A percentile compares a stretch with the other conserved stretches of the same genome.
Evolutionary conservation across 176 grass and related monocot genomes (phyloP).

Genomic region (Juncus effusus): DNA sequence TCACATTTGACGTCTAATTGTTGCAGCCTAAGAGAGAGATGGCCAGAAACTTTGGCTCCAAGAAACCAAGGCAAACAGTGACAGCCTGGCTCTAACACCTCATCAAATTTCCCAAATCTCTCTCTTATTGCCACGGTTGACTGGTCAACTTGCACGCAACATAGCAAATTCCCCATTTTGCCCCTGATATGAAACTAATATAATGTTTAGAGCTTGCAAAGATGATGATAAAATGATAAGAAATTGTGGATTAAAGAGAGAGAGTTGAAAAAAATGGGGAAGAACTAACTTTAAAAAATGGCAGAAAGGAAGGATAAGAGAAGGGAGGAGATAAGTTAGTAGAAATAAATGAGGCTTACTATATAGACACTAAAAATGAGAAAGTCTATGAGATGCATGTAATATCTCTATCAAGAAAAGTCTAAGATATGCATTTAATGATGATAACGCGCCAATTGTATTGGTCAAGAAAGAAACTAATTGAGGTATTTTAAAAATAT

Average conservation of each 20-base stretch:
- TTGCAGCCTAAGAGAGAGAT: slow-evolving; percentile 38
- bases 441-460: background rate
- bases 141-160: slow-evolving; percentile 59
- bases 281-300: background rate
- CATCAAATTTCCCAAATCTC: slow-evolving; percentile 55
- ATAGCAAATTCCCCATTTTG: slow-evolving; percentile 35
- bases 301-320: background rate
- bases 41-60: slow-evolving; percentile 26
- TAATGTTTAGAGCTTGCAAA: background rate
- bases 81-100: slow-evolving; percentile 49
- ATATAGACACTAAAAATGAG: background rate
- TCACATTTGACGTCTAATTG: slow-evolving; percentile 44
- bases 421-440: background rate
- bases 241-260: slow-evolving; percentile 1
- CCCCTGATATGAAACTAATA: background rate
- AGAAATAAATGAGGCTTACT: background rate
- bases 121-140: slow-evolving; percentile 58
- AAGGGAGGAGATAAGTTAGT: background rate
- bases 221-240: background rate
- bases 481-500: slow-evolving; percentile 2
- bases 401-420: background rate
- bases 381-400: background rate
- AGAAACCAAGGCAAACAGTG: slow-evolving; percentile 54
- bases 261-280: background rate
- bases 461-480: background rate